phyloP scores from a whole-genome alignment of 2,329 filamentous ascomycete species.

The Pseudocercospora vitis region DNA sequence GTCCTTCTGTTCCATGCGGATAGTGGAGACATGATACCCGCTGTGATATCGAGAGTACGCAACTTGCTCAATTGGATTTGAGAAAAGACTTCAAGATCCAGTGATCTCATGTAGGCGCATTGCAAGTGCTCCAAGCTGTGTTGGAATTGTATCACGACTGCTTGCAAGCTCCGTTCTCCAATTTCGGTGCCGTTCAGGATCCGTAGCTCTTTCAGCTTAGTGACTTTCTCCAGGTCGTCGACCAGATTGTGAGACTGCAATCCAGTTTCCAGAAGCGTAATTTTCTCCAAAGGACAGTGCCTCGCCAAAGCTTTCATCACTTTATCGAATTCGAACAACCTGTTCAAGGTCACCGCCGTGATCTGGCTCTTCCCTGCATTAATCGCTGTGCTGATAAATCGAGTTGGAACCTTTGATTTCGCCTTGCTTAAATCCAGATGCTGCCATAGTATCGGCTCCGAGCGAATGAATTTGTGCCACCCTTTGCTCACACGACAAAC shows the following conservation, averaged over 20 bases:
- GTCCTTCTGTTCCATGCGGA: too few species aligned
- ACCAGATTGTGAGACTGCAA: conserved; percentile 26
- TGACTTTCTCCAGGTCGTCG: conserved; percentile 20
- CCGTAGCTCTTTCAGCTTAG: conserved; percentile 23
- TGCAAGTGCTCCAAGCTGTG: conserved; percentile 13
- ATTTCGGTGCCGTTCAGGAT: conserved; percentile 25
- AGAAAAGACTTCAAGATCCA: conserved; percentile 8
- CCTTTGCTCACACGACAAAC: conserved; percentile 56
- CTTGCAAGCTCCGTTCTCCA: conserved; percentile 8
- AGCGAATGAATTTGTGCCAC: conserved; percentile 55
- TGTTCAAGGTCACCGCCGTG: conserved; percentile 38
- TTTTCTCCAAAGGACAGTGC: conserved; percentile 37
- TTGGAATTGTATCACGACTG: neutral
- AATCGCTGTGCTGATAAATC: conserved; percentile 47
- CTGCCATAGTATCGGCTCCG: conserved; percentile 51
- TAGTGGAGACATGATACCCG: neutral
- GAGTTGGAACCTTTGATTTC: conserved; percentile 42
- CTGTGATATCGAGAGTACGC: conserved; percentile 8
- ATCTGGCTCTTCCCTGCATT: conserved; percentile 42
- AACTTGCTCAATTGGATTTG: conserved; percentile 5
- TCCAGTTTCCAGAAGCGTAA: conserved; percentile 40
- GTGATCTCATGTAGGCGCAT: conserved; percentile 1
- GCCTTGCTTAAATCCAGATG: conserved; percentile 55
- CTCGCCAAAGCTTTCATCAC: conserved; percentile 41
- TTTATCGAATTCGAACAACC: conserved; percentile 43